phyloP scores from a whole-genome alignment of 768 basidiomycete genomes.

The Agaricus sinodeliciosus region DNA sequence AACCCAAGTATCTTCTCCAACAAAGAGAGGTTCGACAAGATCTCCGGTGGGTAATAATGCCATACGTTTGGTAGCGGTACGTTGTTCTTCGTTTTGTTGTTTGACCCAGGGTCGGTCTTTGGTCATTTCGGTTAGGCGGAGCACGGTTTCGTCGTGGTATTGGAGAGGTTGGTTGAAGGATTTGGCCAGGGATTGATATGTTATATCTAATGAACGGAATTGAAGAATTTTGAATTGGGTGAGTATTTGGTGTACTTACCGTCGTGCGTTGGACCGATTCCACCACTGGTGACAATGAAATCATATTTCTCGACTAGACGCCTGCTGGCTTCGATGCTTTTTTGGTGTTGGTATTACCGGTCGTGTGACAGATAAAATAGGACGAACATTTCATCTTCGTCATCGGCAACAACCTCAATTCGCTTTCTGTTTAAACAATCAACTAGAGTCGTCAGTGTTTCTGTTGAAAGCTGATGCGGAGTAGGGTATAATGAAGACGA shows the following conservation, averaged over 20 bases:
- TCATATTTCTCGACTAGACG: conserved; percentile 80
- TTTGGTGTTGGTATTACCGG: background rate
- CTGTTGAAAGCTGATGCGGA: background rate
- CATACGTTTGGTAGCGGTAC: conserved; percentile 77
- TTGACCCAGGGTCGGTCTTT: conserved; percentile 49
- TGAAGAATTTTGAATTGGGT: background rate
- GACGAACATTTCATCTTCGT: conserved; percentile 81
- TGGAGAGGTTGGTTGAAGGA: conserved; percentile 70
- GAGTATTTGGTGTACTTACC: conserved; percentile 35
- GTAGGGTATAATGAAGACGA: background rate
- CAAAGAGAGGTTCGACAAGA: conserved; percentile 71
- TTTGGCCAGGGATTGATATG: conserved; percentile 80
- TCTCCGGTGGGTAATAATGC: conserved; percentile 68
- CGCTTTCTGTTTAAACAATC: conserved; percentile 51
- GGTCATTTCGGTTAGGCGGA: conserved; percentile 60
- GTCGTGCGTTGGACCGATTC: conserved; percentile 89
- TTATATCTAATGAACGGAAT: conserved; percentile 55
- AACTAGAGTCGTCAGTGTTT: conserved; percentile 21
- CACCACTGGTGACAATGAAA: conserved; percentile 86
- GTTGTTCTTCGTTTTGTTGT: conserved; percentile 69
- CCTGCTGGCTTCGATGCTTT: conserved; percentile 76
- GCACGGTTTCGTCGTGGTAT: conserved; percentile 73
- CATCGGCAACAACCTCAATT: conserved; percentile 88
- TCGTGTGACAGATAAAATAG: background rate
- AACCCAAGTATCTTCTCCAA: conserved; percentile 81